Percentiles rank a stretch among this genome's conserved stretches.
These are phyloP conservation scores for Cladobotryum mycophilum DNA, from an alignment of 2,329 filamentous ascomycete genomes.

Conservation along the genomic window DNA sequence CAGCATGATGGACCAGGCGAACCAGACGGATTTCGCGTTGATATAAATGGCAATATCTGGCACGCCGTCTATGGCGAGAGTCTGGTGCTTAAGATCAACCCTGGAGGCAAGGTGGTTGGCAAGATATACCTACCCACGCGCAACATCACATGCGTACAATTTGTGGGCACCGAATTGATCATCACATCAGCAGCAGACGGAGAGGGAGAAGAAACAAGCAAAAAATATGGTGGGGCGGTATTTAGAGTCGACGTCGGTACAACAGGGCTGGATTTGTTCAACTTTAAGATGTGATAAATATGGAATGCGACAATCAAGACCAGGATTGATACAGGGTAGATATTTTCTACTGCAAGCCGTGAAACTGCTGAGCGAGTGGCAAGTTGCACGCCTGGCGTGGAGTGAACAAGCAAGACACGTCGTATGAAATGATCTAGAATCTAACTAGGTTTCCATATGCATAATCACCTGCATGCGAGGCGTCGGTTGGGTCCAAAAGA, in stretches of 20 bases:
- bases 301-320: background rate
- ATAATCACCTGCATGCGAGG: background rate
- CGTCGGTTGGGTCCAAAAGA: background rate
- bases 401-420: too few relatives aligned
- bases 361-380: too few relatives aligned
- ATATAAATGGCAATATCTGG: constrained; percentile 83
- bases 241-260: constrained; percentile 75
- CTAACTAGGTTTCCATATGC: too few relatives aligned
- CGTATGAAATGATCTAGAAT: too few relatives aligned
- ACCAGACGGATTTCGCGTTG: constrained; percentile 81
- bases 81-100: constrained; percentile 67
- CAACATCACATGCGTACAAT: constrained; percentile 75
- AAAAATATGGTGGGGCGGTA: constrained; percentile 60
- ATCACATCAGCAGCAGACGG: constrained; percentile 72
- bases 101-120: constrained; percentile 63
- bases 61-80: constrained; percentile 75
- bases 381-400: too few relatives aligned
- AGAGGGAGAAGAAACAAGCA: constrained; percentile 56
- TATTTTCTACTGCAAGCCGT: too few relatives aligned
- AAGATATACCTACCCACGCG: constrained; percentile 70
- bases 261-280: constrained; percentile 54
- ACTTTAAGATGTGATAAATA: constrained; percentile 48
- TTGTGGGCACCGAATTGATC: constrained; percentile 68
- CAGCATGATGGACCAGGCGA: constrained; percentile 57
- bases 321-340: background rate